These are phyloP conservation scores for Aspergillus flavus DNA, from an alignment of 2,329 filamentous ascomycete genomes.

Conservation along the genomic window DNA sequence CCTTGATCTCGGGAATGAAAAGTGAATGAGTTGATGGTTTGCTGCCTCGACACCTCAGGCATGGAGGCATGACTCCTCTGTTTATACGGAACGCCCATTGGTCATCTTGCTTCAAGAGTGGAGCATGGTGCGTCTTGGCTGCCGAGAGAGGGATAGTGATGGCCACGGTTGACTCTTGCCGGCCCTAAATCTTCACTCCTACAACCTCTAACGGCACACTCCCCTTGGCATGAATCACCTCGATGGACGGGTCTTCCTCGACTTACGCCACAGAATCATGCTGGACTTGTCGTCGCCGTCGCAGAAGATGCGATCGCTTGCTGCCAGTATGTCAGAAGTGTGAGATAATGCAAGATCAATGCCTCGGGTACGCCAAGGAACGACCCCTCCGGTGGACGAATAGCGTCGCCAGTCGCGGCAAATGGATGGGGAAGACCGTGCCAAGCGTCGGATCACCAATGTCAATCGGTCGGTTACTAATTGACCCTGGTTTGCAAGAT, in stretches of 20 bases:
- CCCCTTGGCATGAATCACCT: not conserved
- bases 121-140: too few species aligned
- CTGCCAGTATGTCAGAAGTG: slow-evolving; percentile 16
- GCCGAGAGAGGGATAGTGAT: too few species aligned
- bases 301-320: slow-evolving; percentile 17
- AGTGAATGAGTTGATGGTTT: not conserved
- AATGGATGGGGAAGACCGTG: slow-evolving; percentile 13
- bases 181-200: not conserved
- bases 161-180: not conserved
- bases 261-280: slow-evolving; percentile 7
- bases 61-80: too few species aligned
- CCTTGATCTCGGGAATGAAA: too few species aligned
- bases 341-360: slow-evolving; percentile 3
- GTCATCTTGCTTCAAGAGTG: too few species aligned
- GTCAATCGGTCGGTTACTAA: not conserved
- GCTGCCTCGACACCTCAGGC: not conserved
- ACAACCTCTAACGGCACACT: too few species aligned
- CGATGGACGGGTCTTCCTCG: not conserved
- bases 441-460: not conserved
- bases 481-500: not conserved
- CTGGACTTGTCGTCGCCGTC: slow-evolving; percentile 21
- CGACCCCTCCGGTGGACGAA: slow-evolving; percentile 18
- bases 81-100: not conserved
- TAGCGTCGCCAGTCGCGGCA: slow-evolving; percentile 19
- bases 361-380: slow-evolving; percentile 15